Base-by-base conservation (phyloP, 345 rosid genomes). In the Gossypium herbaceum region DNA sequence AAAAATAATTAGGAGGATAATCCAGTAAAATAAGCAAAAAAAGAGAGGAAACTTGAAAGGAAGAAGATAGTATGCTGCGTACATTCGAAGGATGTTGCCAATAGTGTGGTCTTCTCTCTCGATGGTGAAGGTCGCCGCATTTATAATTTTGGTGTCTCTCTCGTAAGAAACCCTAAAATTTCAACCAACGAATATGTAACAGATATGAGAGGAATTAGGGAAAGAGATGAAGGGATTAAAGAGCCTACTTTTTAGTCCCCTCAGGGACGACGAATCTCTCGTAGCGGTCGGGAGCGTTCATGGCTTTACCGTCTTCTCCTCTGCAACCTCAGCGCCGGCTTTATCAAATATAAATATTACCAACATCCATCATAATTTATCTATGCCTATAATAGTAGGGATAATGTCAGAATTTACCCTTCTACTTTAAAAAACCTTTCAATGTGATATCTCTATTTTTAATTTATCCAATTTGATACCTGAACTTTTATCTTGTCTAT, bases 181-280 rank as follows among this genome's bases (percentile, higher is more conserved):
- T 58, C 5, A 54, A 25, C 65, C 19, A 50, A 67, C 68, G 78
- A 22, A 67, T 20, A 52, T 4, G 45, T 20, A 20, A 72, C 72
- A 75, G 27, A 34, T 34, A 34, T 34, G 1, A 34, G n/a, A 20
- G 24, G 13, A 57, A 0, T 9, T 4, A 11, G 62, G 25, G 62
- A 64, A 7, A 63, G 29, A 57, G 45, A 22, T 52, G 0, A 8
- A 11, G 29, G 64, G 45, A 9, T 10, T 22, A 15, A 41, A 62
- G 0, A 61, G 19, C 3, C 13, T 82, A 93, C 97, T 89, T 91
- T 63, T 91, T 91, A 73, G 87, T 91, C 55, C 97, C 97, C 80
- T 93, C 97, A 25, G 97, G 97, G 9, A 93, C 97, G 72, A 93
- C 97, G 84, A 93, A 93, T 79, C 97, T 79, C 81, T 93, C 97